Base-by-base conservation (phyloP, 2,329 filamentous ascomycete species). In the Colletotrichum sidae region DNA sequence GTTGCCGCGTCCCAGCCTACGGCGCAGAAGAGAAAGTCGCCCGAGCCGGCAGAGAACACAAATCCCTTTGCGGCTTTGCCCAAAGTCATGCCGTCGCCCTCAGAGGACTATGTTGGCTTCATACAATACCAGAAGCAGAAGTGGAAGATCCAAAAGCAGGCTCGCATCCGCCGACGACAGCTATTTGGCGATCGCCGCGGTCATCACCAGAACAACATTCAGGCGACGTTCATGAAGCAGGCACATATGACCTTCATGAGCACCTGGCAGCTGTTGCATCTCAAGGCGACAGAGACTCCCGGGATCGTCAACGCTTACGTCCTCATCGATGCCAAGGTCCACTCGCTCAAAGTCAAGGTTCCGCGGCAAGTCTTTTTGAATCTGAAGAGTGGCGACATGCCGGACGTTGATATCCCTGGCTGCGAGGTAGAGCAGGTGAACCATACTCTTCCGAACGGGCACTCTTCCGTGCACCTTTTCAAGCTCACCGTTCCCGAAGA, bases 121-220 rank as follows among this genome's bases (percentile, higher is more conserved):
- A 77, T 99, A 57, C 86, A 91, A 73, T 98, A 98, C 73, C 96
- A 99, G 76, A 99, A 99, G 79, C 89, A 94, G 80, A 99, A 99
- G 78, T 99, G 96, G 96, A 97, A 95, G 81, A 91, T 98, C 42
- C 96, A 99, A 76, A 97, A 94, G 74, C 92, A 97, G 75, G 94
- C 95, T 39, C 89, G 96, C 25, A 85, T 90, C 66, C 90, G 95
- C 47, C 87, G 96, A 69, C 88, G 95, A 53, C 96, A 99, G 75
- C 83, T 99, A 1, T 99, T 99, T 72, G 96, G 96, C 65, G 95
- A 99, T 72, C 90, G 91, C 62, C 87, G 90, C 65, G 82, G 83
- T 10, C 90, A 90, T 60, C 86, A 85, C 45, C 88, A 91, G 73
- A 86, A 78, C 73, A 88, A 88, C 67, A 86, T 91, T 70, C 87